Conservation (phyloP, 768 basidiomycete genomes). For the Lactifluus echinatus region DNA sequence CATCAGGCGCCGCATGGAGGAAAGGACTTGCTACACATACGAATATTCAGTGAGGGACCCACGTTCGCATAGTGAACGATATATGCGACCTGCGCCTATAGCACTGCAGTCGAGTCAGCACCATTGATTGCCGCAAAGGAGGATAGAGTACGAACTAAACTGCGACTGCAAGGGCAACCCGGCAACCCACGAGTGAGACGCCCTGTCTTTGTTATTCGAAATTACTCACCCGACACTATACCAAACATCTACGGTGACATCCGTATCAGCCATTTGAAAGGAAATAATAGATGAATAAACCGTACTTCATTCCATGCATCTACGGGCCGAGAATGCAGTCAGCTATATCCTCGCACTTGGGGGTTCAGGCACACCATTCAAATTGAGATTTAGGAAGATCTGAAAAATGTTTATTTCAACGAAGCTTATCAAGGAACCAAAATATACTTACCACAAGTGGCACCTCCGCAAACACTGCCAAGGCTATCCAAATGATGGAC, state of each 20-base stretch:
- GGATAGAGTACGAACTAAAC: background rate
- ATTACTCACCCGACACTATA: background rate
- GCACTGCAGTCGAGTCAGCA: no score
- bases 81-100: no score
- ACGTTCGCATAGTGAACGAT: no score
- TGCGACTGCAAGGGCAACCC: background rate
- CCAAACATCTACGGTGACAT: background rate
- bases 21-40: no score
- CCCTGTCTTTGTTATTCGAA: background rate
- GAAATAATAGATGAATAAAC: background rate
- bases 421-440: background rate
- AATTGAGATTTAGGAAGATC: background rate
- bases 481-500: constrained; percentile 5
- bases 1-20: no score
- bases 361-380: background rate
- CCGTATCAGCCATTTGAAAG: background rate
- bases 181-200: background rate
- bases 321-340: background rate
- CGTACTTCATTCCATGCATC: background rate
- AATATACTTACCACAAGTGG: background rate
- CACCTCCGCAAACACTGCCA: background rate
- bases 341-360: background rate
- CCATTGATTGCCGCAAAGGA: no score
- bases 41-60: no score
- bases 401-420: background rate